Conservation (phyloP, 2,329 filamentous ascomycete genomes). For the Colletotrichum navitas region DNA sequence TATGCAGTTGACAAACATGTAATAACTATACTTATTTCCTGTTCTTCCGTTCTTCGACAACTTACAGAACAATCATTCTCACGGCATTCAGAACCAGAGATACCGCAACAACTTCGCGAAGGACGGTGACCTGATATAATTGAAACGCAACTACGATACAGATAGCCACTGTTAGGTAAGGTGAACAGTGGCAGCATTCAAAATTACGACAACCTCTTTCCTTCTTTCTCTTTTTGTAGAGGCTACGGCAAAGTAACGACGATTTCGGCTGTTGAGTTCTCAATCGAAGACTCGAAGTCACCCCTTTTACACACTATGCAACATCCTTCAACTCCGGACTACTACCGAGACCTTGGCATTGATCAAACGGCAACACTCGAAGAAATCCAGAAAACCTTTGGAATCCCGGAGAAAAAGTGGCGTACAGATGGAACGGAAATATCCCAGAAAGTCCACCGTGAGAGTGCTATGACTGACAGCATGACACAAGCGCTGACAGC, state of each 20-base stretch:
- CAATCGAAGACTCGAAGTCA: too few species aligned
- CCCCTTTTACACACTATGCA: background rate
- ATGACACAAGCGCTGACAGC: background rate
- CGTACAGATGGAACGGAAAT: too few species aligned
- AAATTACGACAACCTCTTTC: background rate
- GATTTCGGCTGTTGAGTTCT: background rate
- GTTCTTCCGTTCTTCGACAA: background rate
- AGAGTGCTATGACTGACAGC: background rate
- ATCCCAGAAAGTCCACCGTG: background rate
- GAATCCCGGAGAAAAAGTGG: background rate
- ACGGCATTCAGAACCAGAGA: background rate
- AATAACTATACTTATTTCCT: background rate
- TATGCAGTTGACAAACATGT: too few species aligned
- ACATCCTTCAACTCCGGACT: background rate
- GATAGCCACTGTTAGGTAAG: background rate
- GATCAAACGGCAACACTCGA: background rate
- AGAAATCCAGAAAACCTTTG: background rate
- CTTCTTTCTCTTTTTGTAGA: too few species aligned
- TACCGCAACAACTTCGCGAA: background rate
- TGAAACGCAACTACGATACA: background rate
- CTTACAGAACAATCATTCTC: too few species aligned
- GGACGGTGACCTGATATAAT: too few species aligned
- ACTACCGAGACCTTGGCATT: background rate
- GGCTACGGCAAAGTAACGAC: too few species aligned
- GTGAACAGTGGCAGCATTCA: background rate